A percentile compares a stretch with the other conserved stretches of the same genome.
These are phyloP conservation scores for Microthlaspi erraticum DNA, from an alignment of 345 rosid species.

Conservation along the genomic window DNA sequence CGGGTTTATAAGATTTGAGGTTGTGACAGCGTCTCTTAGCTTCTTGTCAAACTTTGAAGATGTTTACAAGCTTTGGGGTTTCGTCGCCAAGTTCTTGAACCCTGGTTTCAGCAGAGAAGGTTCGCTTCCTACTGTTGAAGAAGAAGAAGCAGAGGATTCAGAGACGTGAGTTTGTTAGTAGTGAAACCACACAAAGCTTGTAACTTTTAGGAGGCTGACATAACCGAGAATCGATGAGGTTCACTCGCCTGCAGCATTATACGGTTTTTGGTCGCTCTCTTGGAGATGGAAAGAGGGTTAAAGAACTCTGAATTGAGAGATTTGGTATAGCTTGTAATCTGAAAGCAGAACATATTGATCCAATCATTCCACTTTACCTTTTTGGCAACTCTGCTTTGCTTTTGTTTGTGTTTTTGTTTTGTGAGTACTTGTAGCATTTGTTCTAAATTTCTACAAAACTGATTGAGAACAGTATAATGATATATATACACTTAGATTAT, in stretches of 20 bases:
- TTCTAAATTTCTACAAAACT: conserved; percentile 9
- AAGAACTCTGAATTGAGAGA: conserved; percentile 13
- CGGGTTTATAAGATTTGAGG: conserved; percentile 79
- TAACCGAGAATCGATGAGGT: conserved; percentile 7
- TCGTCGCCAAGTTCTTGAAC: conserved; percentile 83
- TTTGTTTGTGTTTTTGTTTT: conserved; percentile 5
- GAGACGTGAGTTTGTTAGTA: conserved; percentile 53
- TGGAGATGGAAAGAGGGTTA: conserved; percentile 11
- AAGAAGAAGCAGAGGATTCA: conserved; percentile 51
- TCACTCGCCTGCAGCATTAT: conserved; percentile 20
- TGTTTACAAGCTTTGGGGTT: conserved; percentile 91
- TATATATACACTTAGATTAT: conserved; percentile 13
- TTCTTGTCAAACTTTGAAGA: conserved; percentile 95
- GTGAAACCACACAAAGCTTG: neutral
- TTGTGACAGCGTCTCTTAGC: conserved; percentile 91
- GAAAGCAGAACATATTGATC: conserved; percentile 18
- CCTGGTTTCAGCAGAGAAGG: conserved; percentile 72
- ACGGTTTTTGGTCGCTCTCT: conserved; percentile 12
- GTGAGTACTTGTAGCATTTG: conserved; percentile 28
- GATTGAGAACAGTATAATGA: conserved; percentile 29
- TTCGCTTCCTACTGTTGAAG: conserved; percentile 73
- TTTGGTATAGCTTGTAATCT: conserved; percentile 35
- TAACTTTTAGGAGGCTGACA: conserved; percentile 34
- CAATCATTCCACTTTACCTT: neutral
- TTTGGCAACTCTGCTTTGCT: conserved; percentile 17